These are phyloP conservation scores for Coccinonectria pachysandricola DNA, from an alignment of 2,329 filamentous ascomycete species.

Conservation along the genomic window DNA sequence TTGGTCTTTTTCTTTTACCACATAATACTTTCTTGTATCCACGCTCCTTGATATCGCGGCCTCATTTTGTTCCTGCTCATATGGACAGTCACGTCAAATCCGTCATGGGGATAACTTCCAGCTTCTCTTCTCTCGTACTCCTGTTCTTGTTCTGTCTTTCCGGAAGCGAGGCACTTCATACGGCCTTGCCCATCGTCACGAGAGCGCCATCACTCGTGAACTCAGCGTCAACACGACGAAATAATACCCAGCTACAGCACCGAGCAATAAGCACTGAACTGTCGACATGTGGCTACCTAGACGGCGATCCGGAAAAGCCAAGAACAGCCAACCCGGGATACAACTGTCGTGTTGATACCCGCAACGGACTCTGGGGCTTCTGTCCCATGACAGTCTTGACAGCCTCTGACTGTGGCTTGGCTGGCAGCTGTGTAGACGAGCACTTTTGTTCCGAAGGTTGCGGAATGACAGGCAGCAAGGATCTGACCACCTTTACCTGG, in stretches of 20 bases:
- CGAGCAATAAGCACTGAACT: conserved; percentile 11
- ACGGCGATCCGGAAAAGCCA: conserved; percentile 19
- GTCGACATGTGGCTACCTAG: conserved; percentile 21
- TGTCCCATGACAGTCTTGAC: conserved; percentile 25
- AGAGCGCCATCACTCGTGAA: too few relatives aligned
- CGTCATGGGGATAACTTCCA: too few relatives aligned
- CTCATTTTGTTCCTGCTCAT: too few relatives aligned
- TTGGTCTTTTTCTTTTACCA: too few relatives aligned
- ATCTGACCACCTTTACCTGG: conserved; percentile 27
- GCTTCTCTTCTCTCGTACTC: too few relatives aligned
- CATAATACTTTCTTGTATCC: too few relatives aligned
- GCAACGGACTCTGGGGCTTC: conserved; percentile 28
- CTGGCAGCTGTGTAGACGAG: conserved; percentile 25
- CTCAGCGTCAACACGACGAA: too few relatives aligned
- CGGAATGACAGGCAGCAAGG: conserved; percentile 12
- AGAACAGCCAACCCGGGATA: conserved; percentile 25
- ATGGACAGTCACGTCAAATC: too few relatives aligned
- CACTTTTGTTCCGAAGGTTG: conserved; percentile 24
- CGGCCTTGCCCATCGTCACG: too few relatives aligned
- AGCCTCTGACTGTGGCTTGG: conserved; percentile 29
- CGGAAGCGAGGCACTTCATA: too few relatives aligned
- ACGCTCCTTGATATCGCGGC: too few relatives aligned
- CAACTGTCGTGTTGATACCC: conserved; percentile 26
- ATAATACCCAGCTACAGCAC: conserved; percentile 1
- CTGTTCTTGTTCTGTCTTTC: too few relatives aligned